Base-by-base conservation (phyloP, 2,329 filamentous ascomycete species). In the Esteya vermicola region DNA sequence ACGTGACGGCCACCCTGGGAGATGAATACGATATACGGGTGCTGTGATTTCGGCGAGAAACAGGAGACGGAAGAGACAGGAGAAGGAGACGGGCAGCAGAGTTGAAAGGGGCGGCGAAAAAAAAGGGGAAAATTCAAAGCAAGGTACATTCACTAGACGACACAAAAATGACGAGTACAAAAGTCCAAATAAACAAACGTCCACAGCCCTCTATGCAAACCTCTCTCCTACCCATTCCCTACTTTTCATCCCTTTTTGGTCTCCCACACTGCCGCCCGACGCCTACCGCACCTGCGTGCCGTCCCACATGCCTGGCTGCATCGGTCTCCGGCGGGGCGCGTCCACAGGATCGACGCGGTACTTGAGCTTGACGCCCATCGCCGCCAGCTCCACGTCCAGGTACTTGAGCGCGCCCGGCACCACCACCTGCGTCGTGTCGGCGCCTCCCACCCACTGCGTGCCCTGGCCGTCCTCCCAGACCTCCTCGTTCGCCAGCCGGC, bases 361-460 rank as follows among this genome's bases (percentile, higher is more conserved):
- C 68, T 85, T 94, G 63, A 98, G 75, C 63, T 86, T 81, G 40
- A 98, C 80, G 39, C 91, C 91, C 91, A 98, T 98, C 41, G 86
- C 86, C 27, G 88, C 85, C 51, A 98, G 65, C 62, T 98, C 91
- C 18, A 94, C 88, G 61, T 98, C 91, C 49, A 98, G 63, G 64
- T 82, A 96, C 62, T 84, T 85, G 58, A 98, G 64, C 40, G 93
- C 91, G 47, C 88, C 89, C 0, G 91, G 91, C 14, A 98, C 84
- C 40, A 86, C 88, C 27, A 98, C 85, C 48, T 91, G 69, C 4
- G 88, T 91, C 4, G 91, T 91, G 55, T 96, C 76, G 47, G 89
- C 84, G 36, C 91, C 91, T 9, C 91, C 91, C 26, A 85, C 72
- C 72, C 81, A 96, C 50, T 82, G 78, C 49, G 75, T 70, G 2